Conservation (phyloP, 208 protist species). For the Trypanosoma caninum region DNA sequence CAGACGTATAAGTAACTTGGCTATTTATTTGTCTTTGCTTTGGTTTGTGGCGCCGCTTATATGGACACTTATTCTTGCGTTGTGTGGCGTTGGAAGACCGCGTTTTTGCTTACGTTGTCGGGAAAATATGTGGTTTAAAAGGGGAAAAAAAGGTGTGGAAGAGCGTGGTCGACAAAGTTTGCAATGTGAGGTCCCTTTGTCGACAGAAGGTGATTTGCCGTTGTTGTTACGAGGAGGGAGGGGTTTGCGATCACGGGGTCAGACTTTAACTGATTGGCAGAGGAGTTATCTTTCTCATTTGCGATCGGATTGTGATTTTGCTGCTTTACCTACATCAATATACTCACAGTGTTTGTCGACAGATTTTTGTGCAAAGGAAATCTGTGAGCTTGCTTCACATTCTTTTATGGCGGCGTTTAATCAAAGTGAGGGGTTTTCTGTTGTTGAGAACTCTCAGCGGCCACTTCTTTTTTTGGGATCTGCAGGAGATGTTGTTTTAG, state of each 20-base stretch:
- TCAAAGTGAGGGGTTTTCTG: neutral
- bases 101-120: neutral
- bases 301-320: neutral
- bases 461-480: slow-evolving; percentile 6
- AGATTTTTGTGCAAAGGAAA: neutral
- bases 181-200: no score
- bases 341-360: neutral
- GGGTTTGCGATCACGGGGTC: no score
- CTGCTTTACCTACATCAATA: neutral
- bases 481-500: slow-evolving; percentile 32
- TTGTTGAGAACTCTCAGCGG: neutral
- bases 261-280: no score
- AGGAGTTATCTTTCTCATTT: no score
- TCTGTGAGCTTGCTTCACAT: no score
- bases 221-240: no score
- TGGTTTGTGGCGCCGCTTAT: slow-evolving; percentile 57
- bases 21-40: slow-evolving; percentile 45
- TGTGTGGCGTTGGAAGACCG: neutral
- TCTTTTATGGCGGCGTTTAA: neutral
- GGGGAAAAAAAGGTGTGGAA: no score
- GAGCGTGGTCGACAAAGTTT: no score
- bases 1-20: slow-evolving; percentile 26
- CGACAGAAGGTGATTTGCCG: no score
- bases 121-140: neutral
- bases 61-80: slow-evolving; percentile 20